Base-by-base conservation (phyloP, 140 eudicot genomes). In the Anethum foeniculum region DNA sequence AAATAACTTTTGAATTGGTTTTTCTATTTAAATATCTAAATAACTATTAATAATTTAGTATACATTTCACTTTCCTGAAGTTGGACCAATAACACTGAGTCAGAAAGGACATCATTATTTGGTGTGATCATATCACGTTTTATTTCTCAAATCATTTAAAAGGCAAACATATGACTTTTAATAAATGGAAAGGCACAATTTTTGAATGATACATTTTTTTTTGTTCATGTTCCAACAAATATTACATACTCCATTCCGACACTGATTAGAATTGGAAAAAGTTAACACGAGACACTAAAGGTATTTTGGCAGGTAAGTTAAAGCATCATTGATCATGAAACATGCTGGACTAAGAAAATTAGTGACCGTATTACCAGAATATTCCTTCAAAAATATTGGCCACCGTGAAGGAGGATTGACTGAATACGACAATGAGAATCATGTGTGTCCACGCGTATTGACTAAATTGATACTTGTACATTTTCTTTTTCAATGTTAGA, bases 391-490 rank as follows among this genome's bases (percentile, higher is more conserved):
- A 93, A 80, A 91, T 93, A 79, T 89, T 93, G 60, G 91, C 94
- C 48, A 91, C 97, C 0, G 93, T 89, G 85, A 93, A 91, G n/a
- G 98, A 93, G 19, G 98, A 93, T 65, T 93, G 97, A 5, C 90
- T 85, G 69, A 93, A 93, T 64, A 93, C 98, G 21, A 91, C 94
- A 68, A 93, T 89, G 41, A 93, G 90, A 82, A 93, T 91, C 98
- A 89, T 93, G 86, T 91, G 98, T 44, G 98, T 93, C 98, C 98
- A 93, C 64, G 94, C 94, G 67, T 85, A 93, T 79, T 93, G 98
- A 77, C 96, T 91, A 80, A 91, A 93, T 39, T 93, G 98, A 83
- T 93, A 93, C 89, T 89, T 91, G 82, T 91, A 93, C 97, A 88
- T 93, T 83, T 87, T 93, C 84, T 87, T 87, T 89, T 91, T 91